Conservation (phyloP, 2,329 filamentous ascomycete genomes). For the Talaromyces sp. region DNA sequence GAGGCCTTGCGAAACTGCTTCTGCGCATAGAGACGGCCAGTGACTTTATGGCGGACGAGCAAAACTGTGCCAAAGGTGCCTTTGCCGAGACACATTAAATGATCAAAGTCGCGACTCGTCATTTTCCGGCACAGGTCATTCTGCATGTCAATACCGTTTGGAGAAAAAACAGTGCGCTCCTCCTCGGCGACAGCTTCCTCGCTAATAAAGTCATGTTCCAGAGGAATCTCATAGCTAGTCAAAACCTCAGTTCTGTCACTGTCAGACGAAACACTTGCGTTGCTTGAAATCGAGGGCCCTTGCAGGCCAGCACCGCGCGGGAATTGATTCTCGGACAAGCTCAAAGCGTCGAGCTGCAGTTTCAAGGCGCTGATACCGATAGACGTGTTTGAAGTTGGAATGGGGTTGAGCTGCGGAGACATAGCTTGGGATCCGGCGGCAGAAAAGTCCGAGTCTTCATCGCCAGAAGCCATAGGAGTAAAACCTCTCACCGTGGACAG, state of each 20-base stretch:
- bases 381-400: conserved; percentile 34
- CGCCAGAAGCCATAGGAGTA: conserved; percentile 38
- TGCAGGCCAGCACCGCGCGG: conserved; percentile 49
- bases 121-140: conserved; percentile 68
- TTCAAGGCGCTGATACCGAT: conserved; percentile 80
- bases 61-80: conserved; percentile 94
- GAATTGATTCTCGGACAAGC: conserved; percentile 57
- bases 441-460: conserved; percentile 44
- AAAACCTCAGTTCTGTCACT: conserved; percentile 64
- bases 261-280: conserved; percentile 56
- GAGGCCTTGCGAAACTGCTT: conserved; percentile 99
- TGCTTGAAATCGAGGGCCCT: conserved; percentile 46
- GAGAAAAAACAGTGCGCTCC: conserved; percentile 36
- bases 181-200: conserved; percentile 40
- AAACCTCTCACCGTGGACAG: conserved; percentile 41
- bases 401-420: conserved; percentile 25
- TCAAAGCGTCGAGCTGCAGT: conserved; percentile 73
- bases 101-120: conserved; percentile 84
- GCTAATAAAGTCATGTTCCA: conserved; percentile 82
- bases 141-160: conserved; percentile 53
- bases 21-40: conserved; percentile 88
- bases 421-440: conserved; percentile 29
- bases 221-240: conserved; percentile 77
- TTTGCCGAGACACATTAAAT: conserved; percentile 87
- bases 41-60: conserved; percentile 82